Evolutionary conservation across 345 rosid species (phyloP).

Genomic region (Anacardium occidentale): DNA sequence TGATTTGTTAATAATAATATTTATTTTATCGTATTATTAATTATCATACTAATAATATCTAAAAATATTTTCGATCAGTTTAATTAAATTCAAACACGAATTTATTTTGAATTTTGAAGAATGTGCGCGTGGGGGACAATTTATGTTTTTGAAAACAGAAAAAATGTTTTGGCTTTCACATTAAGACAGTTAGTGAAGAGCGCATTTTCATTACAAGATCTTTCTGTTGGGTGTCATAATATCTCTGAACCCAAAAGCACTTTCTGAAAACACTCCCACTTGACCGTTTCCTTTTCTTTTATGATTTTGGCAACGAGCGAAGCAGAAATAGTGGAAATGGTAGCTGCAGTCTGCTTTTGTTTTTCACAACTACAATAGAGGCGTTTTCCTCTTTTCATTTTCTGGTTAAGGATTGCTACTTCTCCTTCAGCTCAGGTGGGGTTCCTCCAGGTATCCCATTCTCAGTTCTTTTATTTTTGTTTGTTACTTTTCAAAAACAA

Average conservation of each 20-base stretch:
- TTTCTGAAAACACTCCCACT: background rate
- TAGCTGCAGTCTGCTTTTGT: no score
- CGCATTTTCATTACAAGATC: slow-evolving; percentile 17
- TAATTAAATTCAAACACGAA: no score
- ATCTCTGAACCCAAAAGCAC: slow-evolving; percentile 14
- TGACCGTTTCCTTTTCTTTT: background rate
- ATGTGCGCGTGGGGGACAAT: background rate
- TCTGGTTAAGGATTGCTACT: background rate
- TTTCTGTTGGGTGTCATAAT: slow-evolving; percentile 28
- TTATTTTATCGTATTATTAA: no score
- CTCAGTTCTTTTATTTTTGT: background rate
- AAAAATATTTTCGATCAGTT: no score
- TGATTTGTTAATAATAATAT: no score
- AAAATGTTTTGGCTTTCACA: slow-evolving; percentile 9
- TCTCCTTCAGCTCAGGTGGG: background rate
- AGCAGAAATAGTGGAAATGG: background rate
- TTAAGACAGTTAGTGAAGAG: slow-evolving; percentile 8
- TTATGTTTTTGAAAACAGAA: background rate
- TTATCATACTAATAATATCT: no score
- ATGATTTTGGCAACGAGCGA: slow-evolving; percentile 1
- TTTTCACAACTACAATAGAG: background rate
- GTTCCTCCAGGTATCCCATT: slow-evolving; percentile 31
- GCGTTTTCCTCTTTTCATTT: background rate
- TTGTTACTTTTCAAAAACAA: background rate
- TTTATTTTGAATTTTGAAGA: no score